Base-by-base conservation (phyloP, 139 green algal species). In the Chlorella sorokiniana region DNA sequence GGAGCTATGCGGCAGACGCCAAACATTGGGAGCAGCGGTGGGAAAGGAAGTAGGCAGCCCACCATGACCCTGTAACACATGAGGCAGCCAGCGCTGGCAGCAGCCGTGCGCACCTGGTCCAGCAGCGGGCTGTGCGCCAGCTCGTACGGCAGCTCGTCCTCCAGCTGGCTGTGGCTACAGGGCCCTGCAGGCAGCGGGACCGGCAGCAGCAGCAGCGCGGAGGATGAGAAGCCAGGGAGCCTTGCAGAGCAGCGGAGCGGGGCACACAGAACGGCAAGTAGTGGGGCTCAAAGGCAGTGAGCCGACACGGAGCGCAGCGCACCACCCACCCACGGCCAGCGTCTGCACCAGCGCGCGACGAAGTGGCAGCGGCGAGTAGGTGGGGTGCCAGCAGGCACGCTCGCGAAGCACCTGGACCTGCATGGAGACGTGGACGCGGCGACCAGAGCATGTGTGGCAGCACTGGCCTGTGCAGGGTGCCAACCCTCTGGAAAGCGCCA, bases 91-190 rank as follows among this genome's bases (percentile, higher is more conserved):
- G 16, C 14, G 14, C 11, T 59, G 11, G 48, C 48, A 59, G 48
- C 48, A 59, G 48, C 11, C 48, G 48, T 16, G 48, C 64, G 27
- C 69, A 63, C 78, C 61, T 76, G 37, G 42, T 71, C 78, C 35
- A 81, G 44, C 7, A 75, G 48, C 2, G 81, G 6, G 25, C 41
- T 41, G 45, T 85, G 81, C 1, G 63, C 40, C 81, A 86, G 62
- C 69, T 88, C 84, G 42, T 83, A 71, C 1, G 84, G 81, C 65
- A 90, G 81, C 78, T 76, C 45, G 0, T 87, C 84, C 4, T 44
- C 35, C 29, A 89, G 37, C 73, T 87, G 62, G 8, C 84, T 89
- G 76, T 89, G 88, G 63, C 75, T 84, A 41, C 62, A 48, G 4
- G 67, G n/a, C 81, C 86, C n/a, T 72, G 79, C 33, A 75, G 42